Base-by-base conservation (phyloP, 768 basidiomycete genomes). In the Pleurotus giganteus region DNA sequence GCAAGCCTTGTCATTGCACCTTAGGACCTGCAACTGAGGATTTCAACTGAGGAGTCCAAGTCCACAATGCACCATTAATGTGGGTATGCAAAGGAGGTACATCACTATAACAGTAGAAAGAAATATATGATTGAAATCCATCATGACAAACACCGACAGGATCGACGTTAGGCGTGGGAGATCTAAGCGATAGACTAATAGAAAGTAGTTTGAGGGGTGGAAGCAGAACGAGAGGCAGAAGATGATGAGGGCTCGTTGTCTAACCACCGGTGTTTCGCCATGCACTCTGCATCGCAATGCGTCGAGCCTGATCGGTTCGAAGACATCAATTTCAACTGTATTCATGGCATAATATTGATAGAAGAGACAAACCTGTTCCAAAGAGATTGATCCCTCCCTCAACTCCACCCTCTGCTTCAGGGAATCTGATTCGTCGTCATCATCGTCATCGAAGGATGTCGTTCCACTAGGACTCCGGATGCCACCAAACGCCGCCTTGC, bases 281-380 rank as follows among this genome's bases (percentile, higher is more conserved):
- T 39, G 91, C 91, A 59, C 91, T 93, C 68, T 93, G 91, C 84
- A 94, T 81, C 15, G 91, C 84, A 60, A 94, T 94, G 43, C 91
- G 84, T 59, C 84, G 81, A 4, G 91, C 91, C 88, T 91, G 57
- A 47, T 60, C 34, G 54, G 24, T 28, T 7, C n/a, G 17, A 56
- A 26, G 26, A 21, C 29, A 19, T 51, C 31, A 9, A 37, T n/a
- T n/a, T n/a, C n/a, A n/a, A n/a, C n/a, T n/a, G n/a, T n/a, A n/a
- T n/a, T n/a, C n/a, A n/a, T n/a, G n/a, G n/a, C n/a, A n/a, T n/a
- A n/a, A n/a, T n/a, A n/a, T n/a, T n/a, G 45, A 8, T 31, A 23
- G 17, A 44, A 55, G 31, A 42, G 28, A 68, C 78, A 24, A 61
- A 93, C 94, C 82, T 98, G 96, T 60, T 98, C 96, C 56, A 97